Base-by-base conservation (phyloP, 2,329 filamentous ascomycete species). In the Clarireedia monteithiana region DNA sequence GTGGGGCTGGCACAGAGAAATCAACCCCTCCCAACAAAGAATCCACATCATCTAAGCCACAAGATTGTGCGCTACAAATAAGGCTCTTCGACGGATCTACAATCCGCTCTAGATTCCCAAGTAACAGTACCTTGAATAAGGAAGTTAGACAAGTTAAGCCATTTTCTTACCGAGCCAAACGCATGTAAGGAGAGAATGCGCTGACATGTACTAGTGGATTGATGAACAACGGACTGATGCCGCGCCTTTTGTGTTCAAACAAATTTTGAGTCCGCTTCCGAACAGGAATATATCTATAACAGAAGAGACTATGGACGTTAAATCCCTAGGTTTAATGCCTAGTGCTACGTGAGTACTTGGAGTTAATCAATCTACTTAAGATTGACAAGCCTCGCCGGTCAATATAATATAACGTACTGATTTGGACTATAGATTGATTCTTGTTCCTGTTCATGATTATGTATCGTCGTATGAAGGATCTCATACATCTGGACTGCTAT, bases 81-180 rank as follows among this genome's bases (percentile, higher is more conserved):
- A 82, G 91, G 6, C 76, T 96, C 0, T 88, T 95, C 56, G 90
- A 96, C 67, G 92, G 92, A 9, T 85, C 84, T 10, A 91, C 84
- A 1, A 80, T 96, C 17, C 83, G 90, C 42, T 80, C 78, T 3
- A 83, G 80, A 17, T 95, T 96, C 69, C 74, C 82, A 10, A 81
- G 83, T 23, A 73, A 74, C 2, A 76, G 80, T 6, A 87, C 80
- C 0, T 76, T 96, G 3, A 71, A 75, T 6, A 74, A 70, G 6
- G 81, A 89, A 45, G 84, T 97, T 1, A 81, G 92, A 6, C 72
- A 76, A 6, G 54, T 56, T 48, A 27, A 10, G 15, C 27, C 23
- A n/a, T 49, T 15, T 23, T n/a, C 30, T 14, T 12, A 34, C 9
- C 14, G 30, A 34, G 9, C 30, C 10, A 9, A 30, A 30, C 10